Percentiles rank a stretch among this genome's conserved stretches.
Evolutionary conservation across 2,329 filamentous ascomycete genomes (phyloP).

Genomic region (Cladosporium sp.): DNA sequence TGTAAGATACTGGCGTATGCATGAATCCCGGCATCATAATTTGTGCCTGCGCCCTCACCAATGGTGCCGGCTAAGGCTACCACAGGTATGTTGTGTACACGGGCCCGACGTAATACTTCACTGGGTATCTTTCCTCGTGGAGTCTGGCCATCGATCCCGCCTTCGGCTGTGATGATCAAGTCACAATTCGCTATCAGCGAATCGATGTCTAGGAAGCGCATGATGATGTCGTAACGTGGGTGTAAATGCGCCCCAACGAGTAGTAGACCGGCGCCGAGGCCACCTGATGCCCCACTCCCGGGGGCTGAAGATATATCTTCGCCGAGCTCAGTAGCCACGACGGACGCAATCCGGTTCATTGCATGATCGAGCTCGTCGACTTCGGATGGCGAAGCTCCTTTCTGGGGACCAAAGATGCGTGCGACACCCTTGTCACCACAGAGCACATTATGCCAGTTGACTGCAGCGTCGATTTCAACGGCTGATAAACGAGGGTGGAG

Average conservation of each 20-base stretch:
- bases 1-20: conserved; percentile 35
- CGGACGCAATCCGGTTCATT: conserved; percentile 41
- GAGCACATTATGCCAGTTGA: conserved; percentile 51
- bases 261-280: conserved; percentile 49
- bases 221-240: conserved; percentile 48
- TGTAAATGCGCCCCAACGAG: conserved; percentile 45
- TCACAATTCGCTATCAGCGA: conserved; percentile 46
- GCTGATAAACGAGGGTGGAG: conserved; percentile 37
- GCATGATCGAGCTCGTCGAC: conserved; percentile 41
- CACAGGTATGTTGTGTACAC: conserved; percentile 44
- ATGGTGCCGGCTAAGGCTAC: conserved; percentile 43
- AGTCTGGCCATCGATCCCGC: conserved; percentile 50
- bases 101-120: conserved; percentile 48
- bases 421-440: conserved; percentile 49
- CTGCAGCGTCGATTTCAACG: conserved; percentile 46
- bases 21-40: conserved; percentile 35
- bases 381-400: conserved; percentile 44
- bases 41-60: conserved; percentile 33
- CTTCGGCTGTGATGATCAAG: conserved; percentile 51
- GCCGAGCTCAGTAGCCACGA: conserved; percentile 33
- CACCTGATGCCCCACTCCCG: conserved; percentile 51
- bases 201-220: conserved; percentile 48
- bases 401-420: conserved; percentile 50
- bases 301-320: conserved; percentile 38
- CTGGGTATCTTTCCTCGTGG: conserved; percentile 51